Evolutionary conservation across 2,329 filamentous ascomycete genomes (phyloP).

Genomic region (Drechslerella coelobrocha): DNA sequence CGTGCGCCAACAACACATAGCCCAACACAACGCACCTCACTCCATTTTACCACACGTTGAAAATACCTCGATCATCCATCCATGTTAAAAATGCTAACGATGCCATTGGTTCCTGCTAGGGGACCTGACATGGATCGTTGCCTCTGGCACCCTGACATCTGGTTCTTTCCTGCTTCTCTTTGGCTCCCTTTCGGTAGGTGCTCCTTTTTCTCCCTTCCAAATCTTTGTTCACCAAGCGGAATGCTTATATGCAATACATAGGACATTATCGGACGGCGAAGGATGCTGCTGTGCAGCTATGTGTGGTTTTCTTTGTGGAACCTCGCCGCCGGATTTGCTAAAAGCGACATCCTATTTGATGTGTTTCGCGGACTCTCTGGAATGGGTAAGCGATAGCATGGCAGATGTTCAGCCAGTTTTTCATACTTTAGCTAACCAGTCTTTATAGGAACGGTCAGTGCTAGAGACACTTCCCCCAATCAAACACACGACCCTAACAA

Average conservation of each 20-base stretch:
- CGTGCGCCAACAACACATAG: constrained; percentile 9
- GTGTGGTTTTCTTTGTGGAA: constrained; percentile 66
- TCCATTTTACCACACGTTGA: background rate
- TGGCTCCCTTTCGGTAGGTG: constrained; percentile 40
- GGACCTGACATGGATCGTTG: constrained; percentile 47
- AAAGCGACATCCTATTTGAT: constrained; percentile 60
- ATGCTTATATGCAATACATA: constrained; percentile 6
- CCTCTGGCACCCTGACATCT: constrained; percentile 42
- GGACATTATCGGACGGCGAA: constrained; percentile 62
- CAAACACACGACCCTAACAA: background rate
- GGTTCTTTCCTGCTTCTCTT: constrained; percentile 42
- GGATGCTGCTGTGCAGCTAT: constrained; percentile 64
- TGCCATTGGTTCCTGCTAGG: too few relatives aligned
- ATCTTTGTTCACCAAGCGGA: background rate
- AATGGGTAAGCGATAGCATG: constrained; percentile 57
- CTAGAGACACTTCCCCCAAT: background rate
- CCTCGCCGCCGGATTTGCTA: constrained; percentile 62
- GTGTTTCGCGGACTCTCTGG: constrained; percentile 62
- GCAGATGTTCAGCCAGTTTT: background rate
- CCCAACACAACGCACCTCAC: background rate
- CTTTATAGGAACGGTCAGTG: constrained; percentile 32
- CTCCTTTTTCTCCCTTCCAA: background rate
- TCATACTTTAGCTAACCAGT: constrained; percentile 11
- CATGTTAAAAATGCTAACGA: too few relatives aligned
- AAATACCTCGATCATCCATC: background rate